A percentile compares a stretch with the other conserved stretches of the same genome.
Conservation (phyloP, 768 basidiomycete genomes). For the Boletus sensibilis region DNA sequence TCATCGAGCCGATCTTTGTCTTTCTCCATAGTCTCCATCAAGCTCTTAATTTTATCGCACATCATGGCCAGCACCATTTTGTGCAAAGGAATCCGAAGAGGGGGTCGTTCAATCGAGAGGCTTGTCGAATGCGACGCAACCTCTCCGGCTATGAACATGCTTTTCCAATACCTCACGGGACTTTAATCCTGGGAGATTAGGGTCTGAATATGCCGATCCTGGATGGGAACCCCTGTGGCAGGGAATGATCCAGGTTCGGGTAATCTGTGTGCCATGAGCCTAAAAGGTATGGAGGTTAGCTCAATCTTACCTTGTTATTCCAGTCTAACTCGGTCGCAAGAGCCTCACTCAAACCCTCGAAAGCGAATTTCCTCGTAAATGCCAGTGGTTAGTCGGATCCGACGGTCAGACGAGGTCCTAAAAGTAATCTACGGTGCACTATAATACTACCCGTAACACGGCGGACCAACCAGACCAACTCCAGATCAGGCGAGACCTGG, state of each 20-base stretch:
- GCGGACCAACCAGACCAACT: background rate
- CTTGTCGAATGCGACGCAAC: background rate
- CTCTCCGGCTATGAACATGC: background rate
- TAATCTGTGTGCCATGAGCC: background rate
- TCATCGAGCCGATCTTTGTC: background rate
- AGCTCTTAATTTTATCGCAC: background rate
- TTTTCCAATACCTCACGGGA: too few relatives aligned
- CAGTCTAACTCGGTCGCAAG: background rate
- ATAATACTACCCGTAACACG: background rate
- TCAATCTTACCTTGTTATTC: background rate
- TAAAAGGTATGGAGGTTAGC: background rate
- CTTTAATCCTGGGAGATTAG: background rate
- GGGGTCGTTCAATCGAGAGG: background rate
- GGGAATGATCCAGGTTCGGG: too few relatives aligned
- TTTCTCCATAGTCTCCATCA: too few relatives aligned
- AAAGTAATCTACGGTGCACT: background rate
- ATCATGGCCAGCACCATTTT: too few relatives aligned
- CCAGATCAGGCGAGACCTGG: too few relatives aligned
- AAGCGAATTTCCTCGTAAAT: background rate
- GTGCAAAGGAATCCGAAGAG: background rate
- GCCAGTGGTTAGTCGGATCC: background rate
- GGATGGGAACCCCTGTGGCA: background rate
- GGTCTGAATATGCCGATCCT: too few relatives aligned
- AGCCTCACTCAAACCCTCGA: background rate
- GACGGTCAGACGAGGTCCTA: background rate